Evolutionary conservation across 2,329 filamentous ascomycete genomes (phyloP), one percentile per base, ranked within the genome.

Genomic region (Claviceps fusiformis): DNA sequence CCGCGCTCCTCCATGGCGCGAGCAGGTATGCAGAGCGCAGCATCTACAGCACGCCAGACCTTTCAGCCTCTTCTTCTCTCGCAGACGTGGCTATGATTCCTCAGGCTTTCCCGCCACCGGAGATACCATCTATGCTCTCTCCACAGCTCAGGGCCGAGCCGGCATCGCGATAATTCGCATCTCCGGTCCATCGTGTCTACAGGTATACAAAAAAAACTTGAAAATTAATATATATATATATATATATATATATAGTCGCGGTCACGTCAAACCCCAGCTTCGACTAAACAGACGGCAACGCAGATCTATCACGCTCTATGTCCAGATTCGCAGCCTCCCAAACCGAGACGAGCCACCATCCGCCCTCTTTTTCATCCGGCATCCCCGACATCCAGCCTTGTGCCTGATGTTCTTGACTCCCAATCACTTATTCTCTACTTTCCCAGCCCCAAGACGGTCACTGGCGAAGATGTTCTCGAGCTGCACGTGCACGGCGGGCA

Each of bases 401-500:
- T 41, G n/a, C 50, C 48, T 11, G 44, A 57, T 29, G 79, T 96
- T 47, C 70, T 83, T 37, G 93, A 98, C 65, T 81, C 89, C 0
- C 81, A 83, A 52, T 87, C 93, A 0, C 70, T 97, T 13, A 76
- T 95, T 2, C 77, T 97, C 33, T 88, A 86, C 70, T 95, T 97
- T 61, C 87, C 89, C 0, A 77, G 74, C 0, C 91, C 92, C 0
- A 80, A 80, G 51, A 95, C 90, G 0, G 89, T 89, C 9, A 98
- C 93, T 0, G 93, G 93, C 35, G 91, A 97, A 67, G 89, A 96
- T 65, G 77, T 97, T 1, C 78, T 98, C 2, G 93, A 98, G 67
- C 71, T 98, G 5, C 93, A 98, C 63, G 80, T 96, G n/a, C 93
- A 98, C 64, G 93, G 93, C 33, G 92, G 93, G 0, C 79, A 84